phyloP scores from a whole-genome alignment of 176 grass and related monocot genomes.

The Oryza australiensis region DNA sequence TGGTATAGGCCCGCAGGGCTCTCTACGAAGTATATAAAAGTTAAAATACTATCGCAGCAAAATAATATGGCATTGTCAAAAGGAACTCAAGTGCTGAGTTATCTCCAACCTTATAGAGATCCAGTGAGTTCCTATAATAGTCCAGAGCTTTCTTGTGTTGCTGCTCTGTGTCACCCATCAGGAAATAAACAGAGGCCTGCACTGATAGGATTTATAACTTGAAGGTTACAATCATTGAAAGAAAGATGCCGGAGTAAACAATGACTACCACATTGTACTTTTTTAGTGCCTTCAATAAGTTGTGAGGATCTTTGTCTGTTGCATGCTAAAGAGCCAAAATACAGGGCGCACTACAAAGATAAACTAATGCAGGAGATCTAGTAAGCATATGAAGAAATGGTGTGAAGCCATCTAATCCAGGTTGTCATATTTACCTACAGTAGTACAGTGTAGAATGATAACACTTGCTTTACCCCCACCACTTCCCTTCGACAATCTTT shows the following conservation, averaged over 20 bases:
- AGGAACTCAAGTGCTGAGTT: constrained; percentile 18
- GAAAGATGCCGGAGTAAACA: background rate
- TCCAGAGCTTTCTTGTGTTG: constrained; percentile 87
- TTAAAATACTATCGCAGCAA: constrained; percentile 23
- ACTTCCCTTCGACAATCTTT: background rate
- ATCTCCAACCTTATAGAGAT: constrained; percentile 75
- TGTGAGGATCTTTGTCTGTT: background rate
- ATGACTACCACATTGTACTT: background rate
- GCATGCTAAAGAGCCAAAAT: constrained; percentile 10
- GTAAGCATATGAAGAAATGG: constrained; percentile 22
- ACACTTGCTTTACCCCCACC: background rate
- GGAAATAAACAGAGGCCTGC: constrained; percentile 92
- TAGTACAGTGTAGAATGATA: constrained; percentile 14
- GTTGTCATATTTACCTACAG: background rate
- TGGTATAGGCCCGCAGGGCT: constrained; percentile 62
- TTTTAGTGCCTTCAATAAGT: constrained; percentile 3
- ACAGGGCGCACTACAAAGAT: background rate
- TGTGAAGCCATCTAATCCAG: constrained; percentile 7
- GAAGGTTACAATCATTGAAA: constrained; percentile 5
- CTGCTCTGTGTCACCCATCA: constrained; percentile 74
- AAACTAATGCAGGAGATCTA: background rate
- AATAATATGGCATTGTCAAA: constrained; percentile 2
- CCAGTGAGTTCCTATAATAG: constrained; percentile 70
- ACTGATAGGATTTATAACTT: constrained; percentile 24
- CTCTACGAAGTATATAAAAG: constrained; percentile 41